These are phyloP conservation scores for Ceratocystis papillata DNA, from an alignment of 2,329 filamentous ascomycete genomes.

Conservation along the genomic window DNA sequence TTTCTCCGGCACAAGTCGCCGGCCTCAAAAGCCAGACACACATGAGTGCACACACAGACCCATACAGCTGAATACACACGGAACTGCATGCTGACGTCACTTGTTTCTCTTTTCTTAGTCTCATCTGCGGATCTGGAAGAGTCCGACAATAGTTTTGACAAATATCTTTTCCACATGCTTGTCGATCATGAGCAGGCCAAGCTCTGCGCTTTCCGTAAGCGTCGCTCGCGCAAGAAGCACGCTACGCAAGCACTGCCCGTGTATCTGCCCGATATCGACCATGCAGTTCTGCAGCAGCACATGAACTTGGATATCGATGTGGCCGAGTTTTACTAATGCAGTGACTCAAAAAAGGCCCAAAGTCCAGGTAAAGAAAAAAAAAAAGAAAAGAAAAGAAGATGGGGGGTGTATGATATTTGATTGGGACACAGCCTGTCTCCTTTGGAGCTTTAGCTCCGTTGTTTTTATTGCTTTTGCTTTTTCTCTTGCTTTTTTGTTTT, in stretches of 20 bases:
- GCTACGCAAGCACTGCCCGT: neutral
- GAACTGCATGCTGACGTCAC: slow-evolving; percentile 15
- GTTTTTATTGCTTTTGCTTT: neutral
- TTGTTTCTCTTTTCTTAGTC: neutral
- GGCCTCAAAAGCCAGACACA: slow-evolving; percentile 11
- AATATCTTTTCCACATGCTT: slow-evolving; percentile 13
- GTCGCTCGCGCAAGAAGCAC: slow-evolving; percentile 23
- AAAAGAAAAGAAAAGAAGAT: neutral
- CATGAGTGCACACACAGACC: neutral
- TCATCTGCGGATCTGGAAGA: slow-evolving; percentile 20
- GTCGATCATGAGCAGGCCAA: slow-evolving; percentile 22
- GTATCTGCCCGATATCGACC: slow-evolving; percentile 8
- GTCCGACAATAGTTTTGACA: slow-evolving; percentile 6
- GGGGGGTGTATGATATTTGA: neutral
- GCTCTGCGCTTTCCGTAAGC: slow-evolving; percentile 17
- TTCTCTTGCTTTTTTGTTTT: neutral
- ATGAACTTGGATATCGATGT: neutral
- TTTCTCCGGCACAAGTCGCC: neutral
- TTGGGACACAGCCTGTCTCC: slow-evolving; percentile 1
- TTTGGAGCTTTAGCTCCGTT: slow-evolving; percentile 11
- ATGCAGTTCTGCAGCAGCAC: slow-evolving; percentile 2
- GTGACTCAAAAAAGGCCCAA: neutral
- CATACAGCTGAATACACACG: neutral
- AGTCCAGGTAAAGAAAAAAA: neutral
- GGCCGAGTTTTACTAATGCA: neutral